A percentile compares a stretch with the other conserved stretches of the same genome.
These are phyloP conservation scores for Spizellomyces sp. DNA, from an alignment of 192 early-diverging fungal species.

Conservation along the genomic window DNA sequence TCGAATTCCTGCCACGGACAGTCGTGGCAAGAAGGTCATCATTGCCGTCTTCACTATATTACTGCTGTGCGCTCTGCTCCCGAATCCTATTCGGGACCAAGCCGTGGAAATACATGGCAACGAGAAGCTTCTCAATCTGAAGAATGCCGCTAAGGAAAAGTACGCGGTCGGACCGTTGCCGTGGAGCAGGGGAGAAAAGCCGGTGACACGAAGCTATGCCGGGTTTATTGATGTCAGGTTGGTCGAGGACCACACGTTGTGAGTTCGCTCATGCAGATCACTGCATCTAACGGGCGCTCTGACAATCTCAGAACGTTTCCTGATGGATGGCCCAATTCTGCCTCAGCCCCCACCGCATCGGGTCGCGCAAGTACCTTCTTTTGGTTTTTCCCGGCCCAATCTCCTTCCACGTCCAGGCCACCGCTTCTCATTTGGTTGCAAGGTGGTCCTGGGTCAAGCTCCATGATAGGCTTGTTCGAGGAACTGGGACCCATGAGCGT, in stretches of 20 bases:
- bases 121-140: no score
- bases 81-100: no score
- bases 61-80: no score
- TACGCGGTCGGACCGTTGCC: constrained; percentile 13
- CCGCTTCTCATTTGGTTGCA: constrained; percentile 80
- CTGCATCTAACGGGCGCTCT: no score
- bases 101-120: no score
- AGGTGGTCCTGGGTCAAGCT: constrained; percentile 80
- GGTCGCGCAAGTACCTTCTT: constrained; percentile 46
- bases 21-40: no score
- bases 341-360: neutral
- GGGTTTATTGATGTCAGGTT: constrained; percentile 15
- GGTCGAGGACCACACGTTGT: neutral
- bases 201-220: neutral
- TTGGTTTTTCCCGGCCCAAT: constrained; percentile 80
- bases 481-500: constrained; percentile 76
- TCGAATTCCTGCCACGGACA: no score
- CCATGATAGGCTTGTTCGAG: constrained; percentile 76
- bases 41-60: no score
- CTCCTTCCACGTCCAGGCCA: constrained; percentile 57
- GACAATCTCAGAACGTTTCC: neutral
- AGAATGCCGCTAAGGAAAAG: neutral
- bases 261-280: no score
- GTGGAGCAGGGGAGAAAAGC: neutral
- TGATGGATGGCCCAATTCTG: neutral